Percentiles rank a stretch among this genome's conserved stretches.
Conservation (phyloP, 495 filamentous ascomycete genomes). For the Aspergillus homomorphus region DNA sequence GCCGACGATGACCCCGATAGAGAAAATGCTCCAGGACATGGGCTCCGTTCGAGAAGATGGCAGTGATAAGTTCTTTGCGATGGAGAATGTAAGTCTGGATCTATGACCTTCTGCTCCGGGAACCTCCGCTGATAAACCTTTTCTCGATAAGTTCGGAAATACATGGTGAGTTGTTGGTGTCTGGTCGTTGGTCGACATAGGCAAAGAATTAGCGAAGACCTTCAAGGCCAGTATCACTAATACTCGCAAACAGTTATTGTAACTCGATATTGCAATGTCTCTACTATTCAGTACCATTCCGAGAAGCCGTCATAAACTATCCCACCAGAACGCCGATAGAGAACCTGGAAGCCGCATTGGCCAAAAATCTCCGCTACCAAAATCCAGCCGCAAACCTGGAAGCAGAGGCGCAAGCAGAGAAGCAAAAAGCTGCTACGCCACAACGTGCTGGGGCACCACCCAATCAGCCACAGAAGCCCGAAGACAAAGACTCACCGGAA, state of each 20-base stretch:
- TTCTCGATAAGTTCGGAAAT: conserved; percentile 74
- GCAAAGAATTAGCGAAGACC: background rate
- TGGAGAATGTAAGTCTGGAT: conserved; percentile 80
- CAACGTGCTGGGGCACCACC: conserved; percentile 47
- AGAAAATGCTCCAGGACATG: conserved; percentile 77
- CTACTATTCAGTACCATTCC: conserved; percentile 91
- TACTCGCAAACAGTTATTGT: conserved; percentile 66
- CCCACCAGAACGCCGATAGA: conserved; percentile 63
- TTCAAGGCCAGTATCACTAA: conserved; percentile 7
- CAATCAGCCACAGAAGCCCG: conserved; percentile 65
- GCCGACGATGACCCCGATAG: conserved; percentile 70
- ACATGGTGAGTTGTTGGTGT: conserved; percentile 71
- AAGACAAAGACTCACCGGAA: conserved; percentile 79
- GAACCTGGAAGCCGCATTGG: conserved; percentile 45
- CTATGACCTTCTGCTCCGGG: conserved; percentile 3
- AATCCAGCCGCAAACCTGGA: conserved; percentile 38
- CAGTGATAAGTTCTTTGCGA: conserved; percentile 96
- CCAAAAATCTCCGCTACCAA: conserved; percentile 47
- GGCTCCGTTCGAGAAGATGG: conserved; percentile 80
- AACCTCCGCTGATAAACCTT: conserved; percentile 22
- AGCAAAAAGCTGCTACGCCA: conserved; percentile 38
- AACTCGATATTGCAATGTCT: conserved; percentile 98
- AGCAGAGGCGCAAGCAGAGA: conserved; percentile 43
- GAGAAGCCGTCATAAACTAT: conserved; percentile 92
- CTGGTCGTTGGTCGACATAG: background rate